These are phyloP conservation scores for Camelina hispida DNA, from an alignment of 345 rosid species.

Conservation along the genomic window DNA sequence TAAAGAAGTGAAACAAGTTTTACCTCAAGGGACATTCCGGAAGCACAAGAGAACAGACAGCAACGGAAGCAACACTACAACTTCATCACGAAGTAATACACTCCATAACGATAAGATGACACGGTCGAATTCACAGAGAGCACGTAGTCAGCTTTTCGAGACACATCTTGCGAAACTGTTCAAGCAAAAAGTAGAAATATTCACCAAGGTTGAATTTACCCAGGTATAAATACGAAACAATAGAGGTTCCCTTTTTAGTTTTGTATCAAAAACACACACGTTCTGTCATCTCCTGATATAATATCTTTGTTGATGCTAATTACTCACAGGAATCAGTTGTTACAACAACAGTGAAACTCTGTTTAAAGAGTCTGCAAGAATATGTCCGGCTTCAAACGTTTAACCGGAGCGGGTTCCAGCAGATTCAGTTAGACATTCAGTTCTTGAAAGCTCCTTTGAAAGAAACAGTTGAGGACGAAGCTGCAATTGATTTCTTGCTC, in stretches of 20 bases:
- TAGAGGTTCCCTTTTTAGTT: slow-evolving; percentile 7
- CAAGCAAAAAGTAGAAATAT: slow-evolving; percentile 97
- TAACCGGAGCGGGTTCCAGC: slow-evolving; percentile 97
- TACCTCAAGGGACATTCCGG: slow-evolving; percentile 76
- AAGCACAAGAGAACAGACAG: slow-evolving; percentile 90
- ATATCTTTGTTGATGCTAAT: neutral
- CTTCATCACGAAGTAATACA: slow-evolving; percentile 87
- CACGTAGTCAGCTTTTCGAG: slow-evolving; percentile 96
- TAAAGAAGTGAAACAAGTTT: slow-evolving; percentile 81
- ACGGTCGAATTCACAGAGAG: slow-evolving; percentile 77
- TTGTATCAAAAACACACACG: slow-evolving; percentile 3
- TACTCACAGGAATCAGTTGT: slow-evolving; percentile 83
- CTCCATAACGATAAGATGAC: slow-evolving; percentile 74
- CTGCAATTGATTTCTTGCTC: slow-evolving; percentile 85
- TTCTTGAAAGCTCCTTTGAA: slow-evolving; percentile 75
- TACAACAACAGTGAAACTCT: slow-evolving; percentile 71
- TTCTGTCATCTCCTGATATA: neutral
- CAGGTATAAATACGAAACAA: slow-evolving; percentile 57
- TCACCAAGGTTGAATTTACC: slow-evolving; percentile 90
- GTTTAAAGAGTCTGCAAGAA: slow-evolving; percentile 95
- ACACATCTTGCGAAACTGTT: slow-evolving; percentile 98
- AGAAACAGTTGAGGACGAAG: slow-evolving; percentile 84
- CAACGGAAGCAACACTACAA: slow-evolving; percentile 78
- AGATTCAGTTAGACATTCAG: slow-evolving; percentile 95
- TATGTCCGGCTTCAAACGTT: slow-evolving; percentile 91